Evolutionary conservation across 805 yeast genomes (phyloP).

Genomic region (Saccharomycopsis sp.): DNA sequence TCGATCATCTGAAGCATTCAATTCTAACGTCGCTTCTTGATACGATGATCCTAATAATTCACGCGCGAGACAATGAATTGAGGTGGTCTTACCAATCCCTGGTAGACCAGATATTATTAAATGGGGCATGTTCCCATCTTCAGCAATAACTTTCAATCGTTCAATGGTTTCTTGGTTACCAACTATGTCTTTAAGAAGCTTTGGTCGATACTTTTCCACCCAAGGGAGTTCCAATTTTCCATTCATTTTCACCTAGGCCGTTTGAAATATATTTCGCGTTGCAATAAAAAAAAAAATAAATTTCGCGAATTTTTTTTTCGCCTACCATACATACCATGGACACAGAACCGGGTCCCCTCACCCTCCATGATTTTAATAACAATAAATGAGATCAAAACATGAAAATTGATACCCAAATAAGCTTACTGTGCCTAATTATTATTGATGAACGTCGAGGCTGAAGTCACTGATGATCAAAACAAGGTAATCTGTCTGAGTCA

Average conservation of each 20-base stretch:
- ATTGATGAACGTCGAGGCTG: neutral
- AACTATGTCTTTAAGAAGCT: constrained; percentile 71
- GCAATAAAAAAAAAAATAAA: neutral
- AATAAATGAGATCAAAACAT: too few species aligned
- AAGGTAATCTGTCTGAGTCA: neutral
- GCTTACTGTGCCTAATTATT: too few species aligned
- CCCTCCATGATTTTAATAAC: too few species aligned
- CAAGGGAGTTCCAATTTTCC: constrained; percentile 35
- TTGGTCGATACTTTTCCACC: constrained; percentile 97
- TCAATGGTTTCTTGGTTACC: constrained; percentile 90
- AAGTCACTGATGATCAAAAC: constrained; percentile 2
- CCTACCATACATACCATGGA: too few species aligned
- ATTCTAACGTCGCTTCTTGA: constrained; percentile 79
- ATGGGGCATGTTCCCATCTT: constrained; percentile 96
- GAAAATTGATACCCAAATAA: too few species aligned
- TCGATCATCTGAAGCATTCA: constrained; percentile 95
- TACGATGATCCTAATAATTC: constrained; percentile 71
- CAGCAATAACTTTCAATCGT: constrained; percentile 73
- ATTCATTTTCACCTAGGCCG: too few species aligned
- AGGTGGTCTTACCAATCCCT: constrained; percentile 96
- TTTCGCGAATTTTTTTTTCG: too few species aligned
- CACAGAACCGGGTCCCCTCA: too few species aligned
- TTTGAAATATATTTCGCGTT: constrained; percentile 14
- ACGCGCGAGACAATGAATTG: constrained; percentile 82
- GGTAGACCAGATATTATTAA: constrained; percentile 93